phyloP scores from a whole-genome alignment of 2,329 filamentous ascomycete genomes.

The Fonsecaea erecta region DNA sequence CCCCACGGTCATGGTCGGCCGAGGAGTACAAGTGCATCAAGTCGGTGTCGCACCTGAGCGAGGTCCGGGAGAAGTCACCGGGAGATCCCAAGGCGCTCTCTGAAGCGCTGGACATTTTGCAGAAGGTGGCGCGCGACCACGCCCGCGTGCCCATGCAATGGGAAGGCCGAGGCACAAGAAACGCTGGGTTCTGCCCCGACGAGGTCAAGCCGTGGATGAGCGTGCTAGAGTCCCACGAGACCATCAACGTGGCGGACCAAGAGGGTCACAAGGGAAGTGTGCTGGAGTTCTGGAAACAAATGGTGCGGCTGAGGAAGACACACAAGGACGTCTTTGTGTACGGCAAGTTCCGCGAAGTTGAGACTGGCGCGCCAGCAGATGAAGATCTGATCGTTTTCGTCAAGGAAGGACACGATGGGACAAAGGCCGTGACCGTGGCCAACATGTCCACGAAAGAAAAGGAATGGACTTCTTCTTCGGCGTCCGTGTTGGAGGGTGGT shows the following conservation, averaged over 20 bases:
- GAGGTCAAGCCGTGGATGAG: slow-evolving; percentile 62
- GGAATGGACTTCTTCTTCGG: background rate
- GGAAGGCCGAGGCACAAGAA: slow-evolving; percentile 51
- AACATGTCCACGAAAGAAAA: slow-evolving; percentile 7
- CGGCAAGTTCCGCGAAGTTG: slow-evolving; percentile 13
- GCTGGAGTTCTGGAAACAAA: slow-evolving; percentile 64
- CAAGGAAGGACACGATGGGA: slow-evolving; percentile 1
- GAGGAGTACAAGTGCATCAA: slow-evolving; percentile 51
- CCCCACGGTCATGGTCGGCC: slow-evolving; percentile 55
- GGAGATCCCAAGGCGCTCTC: slow-evolving; percentile 31
- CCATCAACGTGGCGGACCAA: slow-evolving; percentile 64
- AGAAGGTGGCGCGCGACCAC: slow-evolving; percentile 56
- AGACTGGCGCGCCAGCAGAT: background rate
- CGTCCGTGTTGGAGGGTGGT: background rate
- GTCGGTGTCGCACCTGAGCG: slow-evolving; percentile 56
- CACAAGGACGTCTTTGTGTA: slow-evolving; percentile 59
- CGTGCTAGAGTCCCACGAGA: slow-evolving; percentile 58
- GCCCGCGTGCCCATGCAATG: slow-evolving; percentile 71
- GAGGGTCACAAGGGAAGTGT: slow-evolving; percentile 51
- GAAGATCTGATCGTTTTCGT: slow-evolving; percentile 2
- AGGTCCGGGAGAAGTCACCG: slow-evolving; percentile 32
- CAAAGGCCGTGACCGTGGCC: slow-evolving; percentile 2
- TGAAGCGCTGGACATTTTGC: slow-evolving; percentile 12
- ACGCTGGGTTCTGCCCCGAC: slow-evolving; percentile 65
- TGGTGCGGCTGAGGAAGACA: slow-evolving; percentile 59